These are phyloP conservation scores for Xylaria palmicola DNA, from an alignment of 495 filamentous ascomycete genomes.

Conservation along the genomic window DNA sequence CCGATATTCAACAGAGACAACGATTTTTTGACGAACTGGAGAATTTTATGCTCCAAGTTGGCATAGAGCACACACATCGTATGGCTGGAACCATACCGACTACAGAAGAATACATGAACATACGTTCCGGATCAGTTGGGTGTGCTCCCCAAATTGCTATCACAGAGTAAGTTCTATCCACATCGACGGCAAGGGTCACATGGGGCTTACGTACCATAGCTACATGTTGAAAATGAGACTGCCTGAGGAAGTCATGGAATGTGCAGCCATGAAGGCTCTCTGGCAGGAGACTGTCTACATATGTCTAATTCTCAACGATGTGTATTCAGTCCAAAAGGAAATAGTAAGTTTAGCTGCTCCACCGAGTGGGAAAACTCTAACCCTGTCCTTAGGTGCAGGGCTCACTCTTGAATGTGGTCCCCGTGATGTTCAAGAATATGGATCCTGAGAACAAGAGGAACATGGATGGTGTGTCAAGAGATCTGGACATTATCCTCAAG, in stretches of 20 bases:
- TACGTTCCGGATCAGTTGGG: slow-evolving; percentile 28
- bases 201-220: slow-evolving; percentile 15
- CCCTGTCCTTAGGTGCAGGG: slow-evolving; percentile 20
- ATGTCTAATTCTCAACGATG: slow-evolving; percentile 31
- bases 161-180: slow-evolving; percentile 23
- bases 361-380: not conserved
- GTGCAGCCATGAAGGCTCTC: slow-evolving; percentile 23
- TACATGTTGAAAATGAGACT: slow-evolving; percentile 29
- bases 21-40: slow-evolving; percentile 28
- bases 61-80: slow-evolving; percentile 23
- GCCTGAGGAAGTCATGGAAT: slow-evolving; percentile 29
- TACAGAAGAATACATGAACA: slow-evolving; percentile 24
- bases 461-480: slow-evolving; percentile 18
- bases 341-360: slow-evolving; percentile 21
- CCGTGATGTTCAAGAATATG: slow-evolving; percentile 27
- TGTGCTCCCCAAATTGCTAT: slow-evolving; percentile 30
- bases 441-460: slow-evolving; percentile 12
- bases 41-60: slow-evolving; percentile 30
- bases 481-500: slow-evolving; percentile 14
- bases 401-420: slow-evolving; percentile 28
- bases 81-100: slow-evolving; percentile 26
- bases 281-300: slow-evolving; percentile 28
- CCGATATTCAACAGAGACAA: slow-evolving; percentile 26
- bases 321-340: slow-evolving; percentile 32
- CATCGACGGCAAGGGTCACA: not conserved